Evolutionary conservation across 2,329 filamentous ascomycete genomes (phyloP).

Genomic region (Alternaria metachromatica): DNA sequence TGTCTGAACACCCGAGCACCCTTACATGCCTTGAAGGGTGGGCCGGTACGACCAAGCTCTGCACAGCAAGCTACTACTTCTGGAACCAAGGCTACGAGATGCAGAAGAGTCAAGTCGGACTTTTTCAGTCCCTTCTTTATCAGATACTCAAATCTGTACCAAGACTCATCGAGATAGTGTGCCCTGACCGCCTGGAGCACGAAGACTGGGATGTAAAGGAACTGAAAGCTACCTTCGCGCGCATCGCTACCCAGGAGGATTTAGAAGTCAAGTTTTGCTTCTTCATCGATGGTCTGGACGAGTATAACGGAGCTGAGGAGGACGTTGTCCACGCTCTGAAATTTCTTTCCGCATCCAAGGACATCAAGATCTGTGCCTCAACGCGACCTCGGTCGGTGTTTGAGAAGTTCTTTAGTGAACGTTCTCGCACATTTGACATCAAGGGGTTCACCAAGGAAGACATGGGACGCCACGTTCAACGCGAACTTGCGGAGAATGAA

Average conservation of each 20-base stretch:
- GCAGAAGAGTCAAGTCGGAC: slow-evolving; percentile 14
- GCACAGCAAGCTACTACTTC: slow-evolving; percentile 33
- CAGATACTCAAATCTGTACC: slow-evolving; percentile 17
- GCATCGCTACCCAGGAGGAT: neutral
- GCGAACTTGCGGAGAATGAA: neutral
- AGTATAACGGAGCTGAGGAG: slow-evolving; percentile 1
- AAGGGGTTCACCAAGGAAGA: neutral
- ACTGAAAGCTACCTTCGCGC: slow-evolving; percentile 4
- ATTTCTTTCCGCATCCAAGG: neutral
- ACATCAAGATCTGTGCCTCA: slow-evolving; percentile 16
- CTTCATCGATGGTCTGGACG: slow-evolving; percentile 9
- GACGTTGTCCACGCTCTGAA: slow-evolving; percentile 8
- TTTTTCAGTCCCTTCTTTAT: slow-evolving; percentile 18
- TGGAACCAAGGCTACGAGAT: slow-evolving; percentile 20
- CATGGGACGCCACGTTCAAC: neutral
- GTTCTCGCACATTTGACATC: neutral
- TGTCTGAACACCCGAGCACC: slow-evolving; percentile 23
- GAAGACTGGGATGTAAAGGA: slow-evolving; percentile 14
- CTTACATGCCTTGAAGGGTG: slow-evolving; percentile 41
- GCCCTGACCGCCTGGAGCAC: neutral
- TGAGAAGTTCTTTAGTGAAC: neutral
- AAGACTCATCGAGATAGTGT: slow-evolving; percentile 6
- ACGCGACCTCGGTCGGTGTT: slow-evolving; percentile 13
- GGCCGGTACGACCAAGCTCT: slow-evolving; percentile 37
- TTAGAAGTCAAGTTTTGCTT: slow-evolving; percentile 14